Conservation (phyloP, 192 early-diverging fungal species). For the Umbelopsis sp. region DNA sequence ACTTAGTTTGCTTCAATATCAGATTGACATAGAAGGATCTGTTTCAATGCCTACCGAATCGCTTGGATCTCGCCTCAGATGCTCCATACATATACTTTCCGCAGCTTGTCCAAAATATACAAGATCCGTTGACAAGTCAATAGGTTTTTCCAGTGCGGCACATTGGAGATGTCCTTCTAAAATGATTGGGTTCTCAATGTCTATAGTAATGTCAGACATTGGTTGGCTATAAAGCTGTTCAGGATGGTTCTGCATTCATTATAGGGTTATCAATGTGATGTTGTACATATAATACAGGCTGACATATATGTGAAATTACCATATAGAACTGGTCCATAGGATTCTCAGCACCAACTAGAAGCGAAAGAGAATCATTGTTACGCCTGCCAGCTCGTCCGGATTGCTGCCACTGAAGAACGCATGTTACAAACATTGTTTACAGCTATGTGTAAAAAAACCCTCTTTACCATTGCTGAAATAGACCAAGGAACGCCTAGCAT, state of each 20-base stretch:
- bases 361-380: conserved; percentile 55
- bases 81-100: conserved; percentile 24
- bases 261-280: not conserved
- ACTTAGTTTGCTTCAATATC: not conserved
- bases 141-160: conserved; percentile 65
- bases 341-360: conserved; percentile 59
- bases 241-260: conserved; percentile 41
- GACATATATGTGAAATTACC: conserved; percentile 14
- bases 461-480: conserved; percentile 37
- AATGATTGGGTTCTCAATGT: conserved; percentile 40
- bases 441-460: not conserved
- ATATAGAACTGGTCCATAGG: conserved; percentile 60
- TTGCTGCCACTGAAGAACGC: conserved; percentile 69
- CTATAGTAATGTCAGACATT: conserved; percentile 38
- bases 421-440: not conserved
- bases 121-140: conserved; percentile 27
- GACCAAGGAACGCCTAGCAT: conserved; percentile 74
- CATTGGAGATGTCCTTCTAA: conserved; percentile 70
- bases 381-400: conserved; percentile 75
- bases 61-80: conserved; percentile 16
- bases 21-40: not conserved
- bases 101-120: conserved; percentile 33
- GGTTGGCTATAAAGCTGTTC: conserved; percentile 52
- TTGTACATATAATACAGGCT: not conserved
- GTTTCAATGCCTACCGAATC: conserved; percentile 8